These are phyloP conservation scores for Xylaria sp. DNA, from an alignment of 2,329 filamentous ascomycete species.

Conservation along the genomic window DNA sequence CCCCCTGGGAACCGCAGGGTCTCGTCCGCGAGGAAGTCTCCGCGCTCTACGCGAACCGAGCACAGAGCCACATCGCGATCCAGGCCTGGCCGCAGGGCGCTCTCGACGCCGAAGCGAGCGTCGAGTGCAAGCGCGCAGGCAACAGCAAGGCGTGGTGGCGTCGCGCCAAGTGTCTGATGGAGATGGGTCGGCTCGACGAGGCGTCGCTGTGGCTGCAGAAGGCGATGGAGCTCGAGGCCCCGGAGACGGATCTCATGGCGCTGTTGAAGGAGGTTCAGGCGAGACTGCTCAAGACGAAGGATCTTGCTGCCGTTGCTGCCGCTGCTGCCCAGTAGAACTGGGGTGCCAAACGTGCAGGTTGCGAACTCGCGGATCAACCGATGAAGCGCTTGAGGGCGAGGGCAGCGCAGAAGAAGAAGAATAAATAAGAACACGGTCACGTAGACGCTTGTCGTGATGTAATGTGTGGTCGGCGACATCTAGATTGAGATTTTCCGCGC, in stretches of 20 bases:
- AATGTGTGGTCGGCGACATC: too few species aligned
- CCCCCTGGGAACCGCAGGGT: slow-evolving; percentile 80
- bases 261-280: slow-evolving; percentile 59
- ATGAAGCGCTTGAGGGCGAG: too few species aligned
- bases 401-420: background rate
- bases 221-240: slow-evolving; percentile 77
- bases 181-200: slow-evolving; percentile 87
- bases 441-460: background rate
- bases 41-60: slow-evolving; percentile 76
- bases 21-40: slow-evolving; percentile 81
- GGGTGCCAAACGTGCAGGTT: too few species aligned
- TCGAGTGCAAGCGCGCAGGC: slow-evolving; percentile 78
- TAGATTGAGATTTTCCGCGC: too few species aligned
- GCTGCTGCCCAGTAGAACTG: too few species aligned
- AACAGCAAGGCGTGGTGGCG: slow-evolving; percentile 97
- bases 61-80: slow-evolving; percentile 82
- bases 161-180: slow-evolving; percentile 73
- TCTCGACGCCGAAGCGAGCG: slow-evolving; percentile 81
- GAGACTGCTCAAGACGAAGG: slow-evolving; percentile 39
- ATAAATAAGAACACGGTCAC: too few species aligned
- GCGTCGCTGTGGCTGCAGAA: slow-evolving; percentile 71
- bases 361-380: too few species aligned
- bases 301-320: background rate
- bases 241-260: slow-evolving; percentile 57
- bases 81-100: slow-evolving; percentile 78